Evolutionary conservation across 78 protist genomes (phyloP).

Genomic region (slime mould (Dictyostelium discoideum)): DNA sequence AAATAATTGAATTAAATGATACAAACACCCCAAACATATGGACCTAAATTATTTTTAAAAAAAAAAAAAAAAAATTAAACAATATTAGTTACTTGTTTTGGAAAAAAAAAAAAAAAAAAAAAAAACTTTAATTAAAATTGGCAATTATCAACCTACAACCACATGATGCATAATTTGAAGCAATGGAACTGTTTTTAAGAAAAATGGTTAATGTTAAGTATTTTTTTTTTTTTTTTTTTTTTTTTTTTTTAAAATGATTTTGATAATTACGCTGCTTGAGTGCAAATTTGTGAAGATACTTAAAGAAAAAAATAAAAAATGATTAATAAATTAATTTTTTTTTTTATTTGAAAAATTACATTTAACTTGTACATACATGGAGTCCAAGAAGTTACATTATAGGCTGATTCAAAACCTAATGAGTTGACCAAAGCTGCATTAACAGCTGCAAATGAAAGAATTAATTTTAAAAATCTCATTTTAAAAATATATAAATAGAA

Average conservation of each 20-base stretch:
- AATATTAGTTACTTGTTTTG: neutral
- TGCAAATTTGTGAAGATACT: neutral
- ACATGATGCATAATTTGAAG: conserved; percentile 21
- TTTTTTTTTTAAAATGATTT: neutral
- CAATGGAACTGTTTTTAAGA: neutral
- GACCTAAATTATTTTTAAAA: neutral
- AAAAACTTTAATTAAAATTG: no score
- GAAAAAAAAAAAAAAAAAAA: no score
- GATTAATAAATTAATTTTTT: no score
- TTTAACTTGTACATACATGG: neutral
- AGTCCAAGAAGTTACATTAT: neutral
- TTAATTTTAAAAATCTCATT: conserved; percentile 1
- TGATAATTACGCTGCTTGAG: neutral
- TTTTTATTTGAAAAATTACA: no score
- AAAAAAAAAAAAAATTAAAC: no score
- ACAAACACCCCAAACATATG: neutral
- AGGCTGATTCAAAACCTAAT: neutral
- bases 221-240: neutral
- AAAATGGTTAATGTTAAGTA: neutral
- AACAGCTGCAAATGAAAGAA: neutral
- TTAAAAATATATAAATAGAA: neutral
- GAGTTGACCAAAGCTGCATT: neutral
- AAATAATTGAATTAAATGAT: neutral
- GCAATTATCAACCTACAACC: neutral
- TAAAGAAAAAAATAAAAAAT: no score